Evolutionary conservation across 768 basidiomycete genomes (phyloP), one percentile per base, ranked within the genome.

Genomic region (Dendrothele bispora): DNA sequence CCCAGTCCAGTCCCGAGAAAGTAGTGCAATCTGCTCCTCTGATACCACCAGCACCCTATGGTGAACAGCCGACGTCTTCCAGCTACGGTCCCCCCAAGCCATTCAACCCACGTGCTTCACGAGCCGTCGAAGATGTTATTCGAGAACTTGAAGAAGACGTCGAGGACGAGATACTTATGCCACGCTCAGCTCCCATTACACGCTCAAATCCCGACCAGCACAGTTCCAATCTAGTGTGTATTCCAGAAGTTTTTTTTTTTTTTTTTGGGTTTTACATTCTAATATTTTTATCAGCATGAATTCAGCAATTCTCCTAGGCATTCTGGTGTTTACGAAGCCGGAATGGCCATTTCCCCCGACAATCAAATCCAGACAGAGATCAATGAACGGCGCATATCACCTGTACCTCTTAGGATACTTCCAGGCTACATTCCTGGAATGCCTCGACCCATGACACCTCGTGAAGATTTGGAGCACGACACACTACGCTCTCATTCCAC

Each of bases 361-460:
- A 79, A 75, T 45, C 76, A 78, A 34, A 61, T 71, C 18, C 65
- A 69, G 34, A 60, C 70, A 25, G 74, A 81, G 38, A 64, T 73
- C 29, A 79, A 80, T 18, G 70, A 72, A 39, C 77, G 70, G 32
- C 77, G 74, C n/a, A 64, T 78, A 40, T 85, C 83, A 2, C 85
- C 86, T 35, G 70, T 83, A 20, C 83, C 84, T 22, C 71, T 80
- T 38, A 78, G 80, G 36, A 79, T 72, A 3, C 60, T 89, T 18
- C 90, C 91, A 46, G 91, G 91, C 12, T 93, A 93, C 65, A 83
- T 91, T 48, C 91, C 91, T 20, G 91, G 91, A 10, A 93, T 93
- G 91, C 87, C 88, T 18, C 74, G 91, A 34, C 91, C 91, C 15
- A 91, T 92, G 86, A 92, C 91, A 5, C 91, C 91, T n/a, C 84